Base-by-base conservation (phyloP, 495 filamentous ascomycete species). In the Patellaria atrata region DNA sequence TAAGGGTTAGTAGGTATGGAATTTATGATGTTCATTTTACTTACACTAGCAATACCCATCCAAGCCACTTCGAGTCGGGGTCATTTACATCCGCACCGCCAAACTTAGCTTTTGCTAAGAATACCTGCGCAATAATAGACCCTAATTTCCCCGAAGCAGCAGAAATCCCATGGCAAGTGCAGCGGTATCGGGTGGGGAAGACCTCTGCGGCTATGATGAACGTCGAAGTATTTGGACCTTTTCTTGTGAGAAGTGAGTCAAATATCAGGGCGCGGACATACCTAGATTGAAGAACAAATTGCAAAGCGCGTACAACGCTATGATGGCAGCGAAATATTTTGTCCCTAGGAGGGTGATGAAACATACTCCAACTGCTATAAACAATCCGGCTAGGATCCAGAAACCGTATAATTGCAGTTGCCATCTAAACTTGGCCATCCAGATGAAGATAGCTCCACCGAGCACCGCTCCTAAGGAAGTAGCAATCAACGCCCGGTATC, bases 391-490 rank as follows among this genome's bases (percentile, higher is more conserved):
- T 12, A 47, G 30, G 5, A 39, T 39, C 22, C 42, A 18, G 39
- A 47, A 47, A 8, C 44, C 44, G 38, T 39, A 47, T 17, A 47
- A 47, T 23, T 47, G 44, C 18, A 47, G 35, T 2, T 38, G 34
- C 22, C 39, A 42, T 11, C 30, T 39, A 26, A 42, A 47, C 30
- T 39, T 42, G 39, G 43, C 43, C 6, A 47, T 35, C 16, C 43
- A 42, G 24, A 47, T 47, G 38, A 47, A 38, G 10, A 26, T 30
- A 6, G 44, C 44, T 13, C 44, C 44, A 2, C 44, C 44, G 10
- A 47, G 25, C 5, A 22, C 35, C 2, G 44, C 38, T 4, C 44
- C 44, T 12, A 47, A 38, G 5, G 44, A 47, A 1, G 43, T 35
- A 38, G 43, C 43, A 27, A 47, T 29, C 10, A 31, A n/a, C 5